Evolutionary conservation across 78 protist species (phyloP).

Genomic region (Chrysochromulina parva): DNA sequence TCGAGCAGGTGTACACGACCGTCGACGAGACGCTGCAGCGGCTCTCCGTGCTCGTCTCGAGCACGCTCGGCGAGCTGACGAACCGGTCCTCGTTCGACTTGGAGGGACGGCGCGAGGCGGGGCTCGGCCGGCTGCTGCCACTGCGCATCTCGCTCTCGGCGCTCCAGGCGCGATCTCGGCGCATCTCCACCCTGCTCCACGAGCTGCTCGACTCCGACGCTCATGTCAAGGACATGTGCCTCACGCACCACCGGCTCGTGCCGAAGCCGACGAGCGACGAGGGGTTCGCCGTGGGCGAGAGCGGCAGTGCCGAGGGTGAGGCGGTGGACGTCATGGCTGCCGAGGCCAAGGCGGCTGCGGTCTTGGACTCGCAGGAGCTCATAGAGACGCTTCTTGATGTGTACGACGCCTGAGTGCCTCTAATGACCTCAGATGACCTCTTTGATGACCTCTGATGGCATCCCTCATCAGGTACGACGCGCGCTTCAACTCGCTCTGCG

Average conservation of each 20-base stretch:
- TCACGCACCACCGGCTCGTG: too few relatives aligned
- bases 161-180: not conserved
- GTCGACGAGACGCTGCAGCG: not conserved
- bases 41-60: not conserved
- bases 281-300: too few relatives aligned
- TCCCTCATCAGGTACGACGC: not conserved
- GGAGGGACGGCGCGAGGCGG: not conserved
- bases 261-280: too few relatives aligned
- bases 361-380: not conserved
- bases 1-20: not conserved
- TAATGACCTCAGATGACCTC: too few relatives aligned
- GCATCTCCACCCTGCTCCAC: too few relatives aligned
- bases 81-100: not conserved
- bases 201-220: too few relatives aligned
- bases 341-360: not conserved
- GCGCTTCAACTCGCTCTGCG: not conserved
- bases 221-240: too few relatives aligned
- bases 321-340: not conserved
- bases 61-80: not conserved
- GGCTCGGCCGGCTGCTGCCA: not conserved
- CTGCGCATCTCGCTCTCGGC: not conserved
- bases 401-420: not conserved
- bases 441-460: too few relatives aligned
- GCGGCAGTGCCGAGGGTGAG: too few relatives aligned
- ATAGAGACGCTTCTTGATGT: constrained; percentile 21